phyloP scores from a whole-genome alignment of 2,329 filamentous ascomycete genomes.

The Neofusicoccum cordaticola region DNA sequence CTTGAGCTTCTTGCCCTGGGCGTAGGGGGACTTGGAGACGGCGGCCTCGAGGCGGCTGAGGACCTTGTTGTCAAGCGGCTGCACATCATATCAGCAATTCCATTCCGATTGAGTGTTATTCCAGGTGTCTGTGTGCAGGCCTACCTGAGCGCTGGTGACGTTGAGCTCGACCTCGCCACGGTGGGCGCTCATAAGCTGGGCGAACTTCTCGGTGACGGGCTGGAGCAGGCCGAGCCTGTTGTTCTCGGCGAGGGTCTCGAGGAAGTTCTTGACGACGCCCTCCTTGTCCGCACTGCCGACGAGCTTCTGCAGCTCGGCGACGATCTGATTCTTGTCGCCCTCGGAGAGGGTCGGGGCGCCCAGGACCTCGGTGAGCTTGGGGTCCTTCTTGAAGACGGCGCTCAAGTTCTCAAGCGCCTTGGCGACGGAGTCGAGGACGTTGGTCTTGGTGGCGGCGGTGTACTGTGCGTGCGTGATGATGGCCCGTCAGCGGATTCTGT shows the following conservation, averaged over 20 bases:
- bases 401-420: constrained; percentile 72
- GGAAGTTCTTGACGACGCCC: constrained; percentile 90
- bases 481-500: constrained; percentile 3
- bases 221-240: constrained; percentile 84
- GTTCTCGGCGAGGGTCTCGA: constrained; percentile 87
- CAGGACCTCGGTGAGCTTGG: constrained; percentile 76
- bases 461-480: constrained; percentile 58
- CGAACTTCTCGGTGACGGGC: constrained; percentile 84
- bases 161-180: constrained; percentile 90
- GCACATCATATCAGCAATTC: constrained; percentile 18
- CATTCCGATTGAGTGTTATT: neutral
- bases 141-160: constrained; percentile 85
- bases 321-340: constrained; percentile 80
- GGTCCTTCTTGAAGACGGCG: constrained; percentile 73
- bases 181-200: constrained; percentile 79
- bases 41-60: constrained; percentile 82
- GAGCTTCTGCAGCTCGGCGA: constrained; percentile 84
- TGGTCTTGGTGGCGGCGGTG: constrained; percentile 89
- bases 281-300: constrained; percentile 66
- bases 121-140: constrained; percentile 30
- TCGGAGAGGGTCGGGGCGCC: constrained; percentile 73
- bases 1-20: constrained; percentile 96
- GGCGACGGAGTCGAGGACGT: constrained; percentile 79
- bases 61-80: constrained; percentile 85
- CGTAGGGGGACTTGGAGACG: constrained; percentile 84